Evolutionary conservation across 2,329 filamentous ascomycete genomes (phyloP), one percentile per base, ranked within the genome.

Genomic region (Alternaria sp.): DNA sequence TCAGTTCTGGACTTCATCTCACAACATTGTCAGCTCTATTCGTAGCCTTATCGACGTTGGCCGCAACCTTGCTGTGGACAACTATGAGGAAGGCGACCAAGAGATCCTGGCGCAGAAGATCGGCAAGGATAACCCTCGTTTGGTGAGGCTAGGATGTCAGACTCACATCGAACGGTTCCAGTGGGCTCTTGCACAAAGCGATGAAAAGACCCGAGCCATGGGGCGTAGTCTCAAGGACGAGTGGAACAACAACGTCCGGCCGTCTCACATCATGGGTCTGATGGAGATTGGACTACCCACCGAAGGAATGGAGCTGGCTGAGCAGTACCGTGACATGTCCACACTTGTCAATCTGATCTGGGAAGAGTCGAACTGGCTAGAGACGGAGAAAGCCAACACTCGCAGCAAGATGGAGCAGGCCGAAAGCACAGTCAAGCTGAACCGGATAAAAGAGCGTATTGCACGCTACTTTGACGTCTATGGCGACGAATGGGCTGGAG

Each of bases 1-100:
- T 0, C 89, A 92, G 61, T 91, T 94, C 44, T 99, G 95, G 95
- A 97, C 94, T 0, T 93, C 92, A 16, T 88, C 86, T 1, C 73
- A 79, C 56, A 80, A 79, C 44, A 77, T 83, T 32, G 76, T 83
- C 46, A 77, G 77, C 49, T 74, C 79, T 6, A 72, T 68, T 56
- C 73, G 75, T 30, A 73, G 73, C 34, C 74, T 83, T 26, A 71
- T 81, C n/a, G 66, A 79, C 22, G 67, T 80, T 9, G 79, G 81
- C 20, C 80, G 81, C 16, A 75, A 78, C 20, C 65, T 79, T 20
- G 76, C 80, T 1, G 71, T 78, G 26, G 70, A 79, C 41, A 76
- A 75, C 55, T 83, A 76, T 56, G 79, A 81, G 55, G 65, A 75
- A 48, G 68, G 72, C 9, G 65, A 71, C 7, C 61, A 70, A 42